Evolutionary conservation across 768 basidiomycete species (phyloP).

Genomic region (Hypholoma sublateritium): DNA sequence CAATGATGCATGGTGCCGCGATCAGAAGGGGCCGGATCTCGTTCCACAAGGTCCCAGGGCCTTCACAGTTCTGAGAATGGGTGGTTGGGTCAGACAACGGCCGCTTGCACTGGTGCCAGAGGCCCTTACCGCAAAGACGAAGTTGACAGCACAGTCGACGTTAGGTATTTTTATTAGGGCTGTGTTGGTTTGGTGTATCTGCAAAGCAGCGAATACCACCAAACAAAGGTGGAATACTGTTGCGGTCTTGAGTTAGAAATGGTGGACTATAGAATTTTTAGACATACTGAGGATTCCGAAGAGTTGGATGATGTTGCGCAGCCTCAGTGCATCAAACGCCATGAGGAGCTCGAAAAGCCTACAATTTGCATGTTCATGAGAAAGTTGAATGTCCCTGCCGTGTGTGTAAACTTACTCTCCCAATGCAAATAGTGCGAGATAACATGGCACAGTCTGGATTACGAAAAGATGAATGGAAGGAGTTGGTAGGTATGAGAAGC

Average conservation of each 20-base stretch:
- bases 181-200: constrained; percentile 70
- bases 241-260: background rate
- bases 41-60: constrained; percentile 56
- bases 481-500: background rate
- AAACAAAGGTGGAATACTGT: constrained; percentile 76
- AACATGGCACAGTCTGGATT: constrained; percentile 74
- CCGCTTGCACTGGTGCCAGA: background rate
- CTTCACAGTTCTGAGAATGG: constrained; percentile 41
- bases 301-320: constrained; percentile 79
- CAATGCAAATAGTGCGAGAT: constrained; percentile 79
- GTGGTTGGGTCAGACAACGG: background rate
- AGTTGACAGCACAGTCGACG: constrained; percentile 31
- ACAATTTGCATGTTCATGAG: constrained; percentile 7
- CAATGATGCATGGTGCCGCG: constrained; percentile 70
- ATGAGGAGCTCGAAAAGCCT: constrained; percentile 81
- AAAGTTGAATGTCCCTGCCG: background rate
- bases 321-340: constrained; percentile 78
- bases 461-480: background rate
- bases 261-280: background rate
- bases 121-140: constrained; percentile 40
- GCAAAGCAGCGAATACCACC: constrained; percentile 71
- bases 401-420: constrained; percentile 58
- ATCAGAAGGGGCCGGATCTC: constrained; percentile 68
- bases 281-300: constrained; percentile 66
- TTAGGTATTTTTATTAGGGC: constrained; percentile 46